Base-by-base conservation (phyloP, 176 grass and related monocot species). In the Eremochloa ophiuroides region DNA sequence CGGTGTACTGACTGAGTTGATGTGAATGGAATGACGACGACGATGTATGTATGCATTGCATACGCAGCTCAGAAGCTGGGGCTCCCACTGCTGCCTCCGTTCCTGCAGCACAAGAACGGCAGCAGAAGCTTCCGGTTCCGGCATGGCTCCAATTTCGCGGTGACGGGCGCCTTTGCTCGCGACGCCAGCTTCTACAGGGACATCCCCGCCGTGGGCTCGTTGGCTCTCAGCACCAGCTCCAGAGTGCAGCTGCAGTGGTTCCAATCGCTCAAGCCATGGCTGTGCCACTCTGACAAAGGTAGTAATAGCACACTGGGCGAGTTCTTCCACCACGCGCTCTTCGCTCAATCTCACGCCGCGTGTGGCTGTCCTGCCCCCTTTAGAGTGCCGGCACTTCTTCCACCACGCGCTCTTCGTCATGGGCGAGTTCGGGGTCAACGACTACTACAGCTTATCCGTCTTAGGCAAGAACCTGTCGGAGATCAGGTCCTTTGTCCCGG, bases 191-290 rank as follows among this genome's bases (percentile, higher is more conserved):
- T 89, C 76, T 93, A 76, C 62, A 34, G 70, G 0, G 40, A 75
- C 30, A 25, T 71, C 65, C 80, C 85, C 1, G 4, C 4, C 31
- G 27, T 61, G 12, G 15, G 43, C 1, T 1, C 20, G 41, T 73
- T 39, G 0, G 59, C 41, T 29, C 35, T 55, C 2, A 79, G 86
- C 33, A 73, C 77, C 62, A 83, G 71, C 71, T 61, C 74, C 0
- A 39, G 76, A 71, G 82, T 83, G 79, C 89, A 92, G 80, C 76
- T 88, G 13, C 25, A 2, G 34, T 92, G 89, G 89, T 92, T 92
- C 73, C 22, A 66, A 0, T 80, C 86, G 29, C 38, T 91, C 6
- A 91, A 79, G 63, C 44, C 83, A 8, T 72, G 58, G 3, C 76
- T 89, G 23, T 89, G 90, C 83, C 28, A 39, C 33, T 34, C 80